Percentiles rank a stretch among this genome's conserved stretches.
These are phyloP conservation scores for Acer yangbiense DNA, from an alignment of 345 rosid genomes.

Conservation along the genomic window DNA sequence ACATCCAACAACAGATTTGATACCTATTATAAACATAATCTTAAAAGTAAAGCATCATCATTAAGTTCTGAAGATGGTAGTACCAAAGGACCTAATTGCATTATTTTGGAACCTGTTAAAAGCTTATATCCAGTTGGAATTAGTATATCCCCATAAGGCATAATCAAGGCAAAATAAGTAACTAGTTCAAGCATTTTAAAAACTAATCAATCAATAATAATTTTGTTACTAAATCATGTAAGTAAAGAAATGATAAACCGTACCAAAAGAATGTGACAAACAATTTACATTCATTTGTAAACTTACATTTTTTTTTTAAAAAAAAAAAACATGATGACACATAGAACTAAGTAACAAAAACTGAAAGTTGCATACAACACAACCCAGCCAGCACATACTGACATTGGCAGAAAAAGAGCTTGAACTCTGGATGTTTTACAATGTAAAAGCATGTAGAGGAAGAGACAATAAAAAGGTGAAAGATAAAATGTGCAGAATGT, in stretches of 20 bases:
- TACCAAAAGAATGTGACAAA: background rate
- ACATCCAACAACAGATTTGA: constrained; percentile 42
- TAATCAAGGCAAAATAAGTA: constrained; percentile 26
- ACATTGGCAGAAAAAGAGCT: background rate
- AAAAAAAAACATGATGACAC: background rate
- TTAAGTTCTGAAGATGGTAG: constrained; percentile 70
- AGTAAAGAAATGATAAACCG: background rate
- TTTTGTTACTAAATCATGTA: constrained; percentile 5
- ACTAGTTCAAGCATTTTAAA: constrained; percentile 20
- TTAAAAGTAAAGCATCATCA: constrained; percentile 69
- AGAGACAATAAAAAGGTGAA: background rate
- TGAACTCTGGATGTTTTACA: background rate
- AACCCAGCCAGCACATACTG: background rate
- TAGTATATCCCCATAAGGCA: constrained; percentile 33
- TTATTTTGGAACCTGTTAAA: constrained; percentile 69
- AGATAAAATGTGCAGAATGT: background rate
- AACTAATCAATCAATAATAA: constrained; percentile 25
- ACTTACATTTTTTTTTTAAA: background rate
- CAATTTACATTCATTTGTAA: background rate
- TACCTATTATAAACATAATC: constrained; percentile 68
- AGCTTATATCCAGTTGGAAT: constrained; percentile 42
- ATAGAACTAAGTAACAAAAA: background rate
- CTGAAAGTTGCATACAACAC: background rate
- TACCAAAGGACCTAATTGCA: constrained; percentile 73
- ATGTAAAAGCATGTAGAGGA: background rate